A percentile compares a stretch with the other conserved stretches of the same genome.
These are phyloP conservation scores for Amesomyces nigricolor DNA, from an alignment of 2,329 filamentous ascomycete species.

Conservation along the genomic window DNA sequence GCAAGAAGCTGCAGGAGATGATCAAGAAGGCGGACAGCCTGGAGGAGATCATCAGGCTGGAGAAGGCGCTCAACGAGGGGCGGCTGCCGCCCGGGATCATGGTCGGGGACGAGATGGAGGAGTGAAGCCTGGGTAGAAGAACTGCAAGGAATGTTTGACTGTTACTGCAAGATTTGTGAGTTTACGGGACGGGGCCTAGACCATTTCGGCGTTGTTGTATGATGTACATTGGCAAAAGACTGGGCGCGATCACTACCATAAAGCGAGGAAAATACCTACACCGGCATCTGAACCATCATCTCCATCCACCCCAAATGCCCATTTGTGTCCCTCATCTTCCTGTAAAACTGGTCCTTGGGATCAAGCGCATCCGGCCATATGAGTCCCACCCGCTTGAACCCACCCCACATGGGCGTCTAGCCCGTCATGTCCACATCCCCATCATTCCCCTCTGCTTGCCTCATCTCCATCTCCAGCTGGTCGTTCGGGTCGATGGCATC, in stretches of 20 bases:
- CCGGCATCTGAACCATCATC: constrained; percentile 49
- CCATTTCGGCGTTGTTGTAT: neutral
- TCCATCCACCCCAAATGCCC: constrained; percentile 38
- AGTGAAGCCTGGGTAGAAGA: constrained; percentile 38
- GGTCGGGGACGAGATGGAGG: constrained; percentile 54
- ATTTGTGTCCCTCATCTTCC: constrained; percentile 29
- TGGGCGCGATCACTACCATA: neutral
- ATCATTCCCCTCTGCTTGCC: constrained; percentile 40
- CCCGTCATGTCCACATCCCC: constrained; percentile 57
- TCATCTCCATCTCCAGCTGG: constrained; percentile 52
- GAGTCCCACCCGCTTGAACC: too few relatives aligned
- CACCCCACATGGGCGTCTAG: constrained; percentile 28
- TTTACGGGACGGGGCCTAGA: neutral
- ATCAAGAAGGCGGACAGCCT: constrained; percentile 85
- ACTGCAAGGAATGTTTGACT: neutral
- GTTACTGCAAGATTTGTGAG: too few relatives aligned
- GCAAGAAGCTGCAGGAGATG: constrained; percentile 75
- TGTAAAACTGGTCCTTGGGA: constrained; percentile 50
- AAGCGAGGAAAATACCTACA: neutral
- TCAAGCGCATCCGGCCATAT: constrained; percentile 34
- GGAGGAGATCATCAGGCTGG: constrained; percentile 81
- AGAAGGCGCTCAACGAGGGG: constrained; percentile 89
- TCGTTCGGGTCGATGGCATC: constrained; percentile 43
- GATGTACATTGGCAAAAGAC: neutral
- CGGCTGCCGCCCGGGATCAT: constrained; percentile 67